These are phyloP conservation scores for Malassezia japonica DNA, from an alignment of 1,284 basidiomycete genomes.

Conservation along the genomic window DNA sequence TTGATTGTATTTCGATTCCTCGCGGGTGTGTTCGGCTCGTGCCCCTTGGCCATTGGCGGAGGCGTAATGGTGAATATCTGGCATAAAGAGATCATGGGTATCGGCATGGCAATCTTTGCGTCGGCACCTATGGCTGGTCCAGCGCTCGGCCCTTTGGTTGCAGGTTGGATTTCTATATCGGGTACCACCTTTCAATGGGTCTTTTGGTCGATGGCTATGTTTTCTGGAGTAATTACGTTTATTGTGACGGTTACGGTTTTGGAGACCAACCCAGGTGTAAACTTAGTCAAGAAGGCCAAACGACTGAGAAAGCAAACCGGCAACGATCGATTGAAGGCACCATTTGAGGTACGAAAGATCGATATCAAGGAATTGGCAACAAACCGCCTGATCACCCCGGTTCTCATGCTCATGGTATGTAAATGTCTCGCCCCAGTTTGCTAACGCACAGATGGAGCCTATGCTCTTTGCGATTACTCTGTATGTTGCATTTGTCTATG, in stretches of 20 bases:
- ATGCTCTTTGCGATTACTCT: conserved; percentile 64
- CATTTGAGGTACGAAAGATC: conserved; percentile 31
- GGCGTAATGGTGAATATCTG: conserved; percentile 58
- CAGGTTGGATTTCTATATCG: conserved; percentile 51
- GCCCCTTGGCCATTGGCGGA: conserved; percentile 53
- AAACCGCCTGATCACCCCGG: conserved; percentile 59
- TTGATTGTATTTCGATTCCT: conserved; percentile 63
- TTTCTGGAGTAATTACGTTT: conserved; percentile 54
- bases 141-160: conserved; percentile 47
- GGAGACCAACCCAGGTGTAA: conserved; percentile 59
- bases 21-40: conserved; percentile 56
- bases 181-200: conserved; percentile 60
- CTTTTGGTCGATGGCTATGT: conserved; percentile 66
- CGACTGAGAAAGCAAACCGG: conserved; percentile 57
- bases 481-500: conserved; percentile 69
- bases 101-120: conserved; percentile 62
- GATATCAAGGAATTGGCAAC: conserved; percentile 50
- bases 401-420: conserved; percentile 50
- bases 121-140: conserved; percentile 70
- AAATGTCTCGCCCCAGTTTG: background rate
- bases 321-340: conserved; percentile 55
- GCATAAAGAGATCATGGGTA: conserved; percentile 61
- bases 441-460: conserved; percentile 55
- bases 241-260: conserved; percentile 61
- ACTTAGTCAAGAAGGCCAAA: conserved; percentile 55